phyloP scores from a whole-genome alignment of 192 early-diverging fungal genomes.

The Backusella luteola region DNA sequence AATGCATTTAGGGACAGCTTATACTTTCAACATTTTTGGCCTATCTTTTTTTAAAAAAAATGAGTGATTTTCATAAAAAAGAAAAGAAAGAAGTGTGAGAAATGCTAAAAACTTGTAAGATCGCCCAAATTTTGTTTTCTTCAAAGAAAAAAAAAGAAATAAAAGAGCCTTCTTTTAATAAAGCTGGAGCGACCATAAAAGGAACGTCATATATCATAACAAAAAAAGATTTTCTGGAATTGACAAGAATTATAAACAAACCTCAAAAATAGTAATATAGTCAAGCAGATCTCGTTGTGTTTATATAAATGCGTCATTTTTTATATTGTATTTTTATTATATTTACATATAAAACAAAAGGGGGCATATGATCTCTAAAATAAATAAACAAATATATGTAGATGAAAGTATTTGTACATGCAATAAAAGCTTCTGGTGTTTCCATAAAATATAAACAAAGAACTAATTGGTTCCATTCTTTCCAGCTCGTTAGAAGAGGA shows the following conservation, averaged over 20 bases:
- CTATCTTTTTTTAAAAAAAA: background rate
- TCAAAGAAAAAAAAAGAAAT: background rate
- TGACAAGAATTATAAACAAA: conserved; percentile 9
- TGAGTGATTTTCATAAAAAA: background rate
- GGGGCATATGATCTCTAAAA: conserved; percentile 6
- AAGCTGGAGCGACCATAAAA: background rate
- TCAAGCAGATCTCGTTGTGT: background rate
- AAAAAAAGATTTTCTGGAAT: conserved; percentile 11
- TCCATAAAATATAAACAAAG: conserved; percentile 7
- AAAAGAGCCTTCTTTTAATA: background rate
- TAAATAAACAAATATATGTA: conserved; percentile 1
- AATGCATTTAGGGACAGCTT: background rate
- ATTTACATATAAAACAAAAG: background rate
- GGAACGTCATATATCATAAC: background rate
- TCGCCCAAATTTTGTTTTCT: background rate
- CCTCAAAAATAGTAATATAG: background rate
- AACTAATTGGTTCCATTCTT: background rate
- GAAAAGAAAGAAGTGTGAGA: background rate
- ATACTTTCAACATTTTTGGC: background rate
- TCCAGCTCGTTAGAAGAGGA: background rate
- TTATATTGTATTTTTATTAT: background rate
- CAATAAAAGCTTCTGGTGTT: conserved; percentile 2
- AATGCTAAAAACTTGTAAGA: background rate
- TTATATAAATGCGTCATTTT: background rate
- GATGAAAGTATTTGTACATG: conserved; percentile 2